Base-by-base conservation (phyloP, 768 basidiomycete genomes). In the Lanmaoa rubissima region DNA sequence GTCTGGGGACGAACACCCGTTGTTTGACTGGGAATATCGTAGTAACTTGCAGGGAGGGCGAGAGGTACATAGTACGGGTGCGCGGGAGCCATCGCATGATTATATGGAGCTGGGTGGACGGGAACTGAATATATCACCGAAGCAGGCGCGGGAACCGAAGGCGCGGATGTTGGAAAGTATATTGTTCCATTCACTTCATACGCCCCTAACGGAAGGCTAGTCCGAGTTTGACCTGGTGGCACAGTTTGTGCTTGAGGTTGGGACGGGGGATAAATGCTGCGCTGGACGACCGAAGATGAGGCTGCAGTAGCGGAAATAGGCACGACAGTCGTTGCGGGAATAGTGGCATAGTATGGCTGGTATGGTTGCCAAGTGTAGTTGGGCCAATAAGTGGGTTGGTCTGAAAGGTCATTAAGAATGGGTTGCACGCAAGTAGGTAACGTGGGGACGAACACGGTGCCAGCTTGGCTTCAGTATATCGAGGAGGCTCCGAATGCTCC, bases 381-480 rank as follows among this genome's bases (percentile, higher is more conserved):
- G 4, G 67, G 51, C 67, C 65, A 65, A 51, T 60, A 57, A 47
- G 42, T 12, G 10, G 51, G 51, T 44, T 51, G 63, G 41, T 58
- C 63, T 66, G 32, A 19, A 48, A 47, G 24, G 21, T 42, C 21
- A 21, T 34, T 43, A 32, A 48, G 57, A 61, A 49, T 3, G 17
- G 16, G 21, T 21, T 21, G 24, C 2, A 50, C 34, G 43, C 38
- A 26, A 35, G 31, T 28, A 51, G 32, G 38, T 32, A 48, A 54
- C 12, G 31, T 14, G 41, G 17, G 19, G 44, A 70, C 76, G 54
- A 65, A 77, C 75, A 73, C 41, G 70, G 59, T 43, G 65, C 62
- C 19, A 67, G 68, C 28, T 61, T 62, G 4, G 73, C 68, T 51
- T 74, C 74, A 28, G 70, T 65, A 54, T 71, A 70, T 26, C 59